phyloP scores from a whole-genome alignment of 1,139 yeast species.

The Nakaseomyces nivariensis region DNA sequence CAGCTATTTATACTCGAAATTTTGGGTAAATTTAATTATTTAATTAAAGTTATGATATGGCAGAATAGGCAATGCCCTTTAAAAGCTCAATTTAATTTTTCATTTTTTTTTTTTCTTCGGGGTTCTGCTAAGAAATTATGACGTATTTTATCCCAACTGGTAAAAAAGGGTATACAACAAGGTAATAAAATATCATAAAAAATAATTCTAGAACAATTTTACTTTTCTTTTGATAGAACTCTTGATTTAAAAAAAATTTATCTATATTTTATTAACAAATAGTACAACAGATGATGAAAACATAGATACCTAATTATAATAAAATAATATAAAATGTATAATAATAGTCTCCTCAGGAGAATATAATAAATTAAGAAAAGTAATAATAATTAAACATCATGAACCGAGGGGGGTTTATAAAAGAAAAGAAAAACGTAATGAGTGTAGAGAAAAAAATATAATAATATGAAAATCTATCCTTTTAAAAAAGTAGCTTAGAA shows the following conservation, averaged over 20 bases:
- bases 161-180: too few relatives aligned
- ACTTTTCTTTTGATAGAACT: neutral
- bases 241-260: neutral
- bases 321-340: constrained; percentile 3
- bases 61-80: too few relatives aligned
- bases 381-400: constrained; percentile 8
- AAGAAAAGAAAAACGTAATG: constrained; percentile 1
- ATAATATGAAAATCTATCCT: neutral
- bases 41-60: too few relatives aligned
- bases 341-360: neutral
- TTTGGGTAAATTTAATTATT: too few relatives aligned
- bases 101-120: too few relatives aligned
- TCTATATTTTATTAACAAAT: constrained; percentile 3
- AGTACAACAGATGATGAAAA: constrained; percentile 3
- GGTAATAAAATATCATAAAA: neutral
- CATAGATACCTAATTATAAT: constrained; percentile 4
- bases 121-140: too few relatives aligned
- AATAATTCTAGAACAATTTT: neutral
- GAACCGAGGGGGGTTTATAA: constrained; percentile 1
- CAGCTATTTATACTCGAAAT: too few relatives aligned
- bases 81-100: too few relatives aligned
- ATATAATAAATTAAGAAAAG: constrained; percentile 6
- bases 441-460: neutral
- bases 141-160: too few relatives aligned
- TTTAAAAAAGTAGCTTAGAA: neutral